phyloP scores from a whole-genome alignment of 2,329 filamentous ascomycete species.

The Colletotrichum sp. region DNA sequence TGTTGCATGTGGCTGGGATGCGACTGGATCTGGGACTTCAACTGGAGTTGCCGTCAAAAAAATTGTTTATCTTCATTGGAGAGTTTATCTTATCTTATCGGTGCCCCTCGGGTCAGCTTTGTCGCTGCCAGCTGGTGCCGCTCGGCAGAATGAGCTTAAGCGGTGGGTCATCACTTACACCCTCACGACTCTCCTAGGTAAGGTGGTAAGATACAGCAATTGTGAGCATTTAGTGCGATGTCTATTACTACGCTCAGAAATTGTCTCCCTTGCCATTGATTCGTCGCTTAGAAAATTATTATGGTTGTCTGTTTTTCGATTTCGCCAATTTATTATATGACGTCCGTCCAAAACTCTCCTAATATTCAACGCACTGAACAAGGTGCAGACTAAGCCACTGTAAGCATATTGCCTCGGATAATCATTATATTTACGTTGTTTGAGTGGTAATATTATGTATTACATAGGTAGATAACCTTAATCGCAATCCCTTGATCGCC shows the following conservation, averaged over 20 bases:
- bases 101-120: not conserved
- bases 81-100: slow-evolving; percentile 1
- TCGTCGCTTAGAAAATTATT: fast-evolving
- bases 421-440: not conserved
- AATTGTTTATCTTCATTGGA: slow-evolving; percentile 18
- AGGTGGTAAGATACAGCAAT: fast-evolving
- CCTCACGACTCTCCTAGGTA: not conserved
- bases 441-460: not conserved
- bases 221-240: not conserved
- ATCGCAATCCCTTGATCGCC: not conserved
- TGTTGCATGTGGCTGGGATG: slow-evolving; percentile 18
- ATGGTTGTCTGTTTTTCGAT: fast-evolving
- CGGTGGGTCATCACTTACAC: not conserved
- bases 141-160: not conserved
- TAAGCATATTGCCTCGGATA: not conserved
- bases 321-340: not conserved
- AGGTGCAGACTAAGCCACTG: not conserved
- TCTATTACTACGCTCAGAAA: fast-evolving
- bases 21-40: not conserved
- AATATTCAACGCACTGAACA: not conserved
- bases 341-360: not conserved
- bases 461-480: fast-evolving
- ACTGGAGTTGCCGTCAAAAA: slow-evolving; percentile 8
- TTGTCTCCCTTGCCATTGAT: not conserved
- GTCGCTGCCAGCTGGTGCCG: not conserved